Evolutionary conservation across 805 yeast species (phyloP).

Genomic region (Pichia phayaonensis): DNA sequence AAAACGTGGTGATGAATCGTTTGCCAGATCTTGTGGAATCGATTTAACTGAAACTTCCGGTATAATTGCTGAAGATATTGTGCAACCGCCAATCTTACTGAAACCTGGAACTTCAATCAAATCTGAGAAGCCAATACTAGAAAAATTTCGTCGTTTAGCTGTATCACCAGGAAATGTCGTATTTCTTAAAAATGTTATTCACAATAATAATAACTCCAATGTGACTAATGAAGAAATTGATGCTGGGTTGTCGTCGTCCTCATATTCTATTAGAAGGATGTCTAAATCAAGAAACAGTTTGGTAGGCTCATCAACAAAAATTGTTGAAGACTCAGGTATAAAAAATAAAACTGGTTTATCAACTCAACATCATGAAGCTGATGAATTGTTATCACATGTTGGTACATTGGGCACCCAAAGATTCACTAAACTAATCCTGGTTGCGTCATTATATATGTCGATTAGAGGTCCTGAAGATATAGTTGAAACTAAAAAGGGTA

Average conservation of each 20-base stretch:
- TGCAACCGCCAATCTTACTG: not conserved
- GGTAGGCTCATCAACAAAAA: not conserved
- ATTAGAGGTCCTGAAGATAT: conserved; percentile 13
- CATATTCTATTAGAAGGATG: not conserved
- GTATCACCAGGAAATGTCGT: conserved; percentile 5
- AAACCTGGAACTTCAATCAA: not conserved
- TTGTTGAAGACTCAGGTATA: not conserved
- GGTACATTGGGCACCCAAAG: conserved; percentile 11
- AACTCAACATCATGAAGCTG: conserved; percentile 3
- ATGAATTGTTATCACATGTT: conserved; percentile 6
- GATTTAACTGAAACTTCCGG: not conserved
- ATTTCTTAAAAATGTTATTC: not conserved
- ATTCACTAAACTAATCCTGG: conserved; percentile 14
- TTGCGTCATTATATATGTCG: conserved; percentile 15
- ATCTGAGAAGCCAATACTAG: not conserved
- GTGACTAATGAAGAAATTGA: not conserved
- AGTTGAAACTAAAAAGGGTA: conserved; percentile 11
- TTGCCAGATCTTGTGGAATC: conserved; percentile 2
- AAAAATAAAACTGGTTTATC: not conserved
- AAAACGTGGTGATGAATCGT: conserved; percentile 6
- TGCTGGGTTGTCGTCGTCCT: not conserved
- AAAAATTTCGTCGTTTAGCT: conserved; percentile 1
- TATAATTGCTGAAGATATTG: not conserved
- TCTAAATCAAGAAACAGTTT: not conserved
- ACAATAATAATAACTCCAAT: not conserved